Evolutionary conservation across 495 filamentous ascomycete species (phyloP).

Genomic region (Tuber brumale): DNA sequence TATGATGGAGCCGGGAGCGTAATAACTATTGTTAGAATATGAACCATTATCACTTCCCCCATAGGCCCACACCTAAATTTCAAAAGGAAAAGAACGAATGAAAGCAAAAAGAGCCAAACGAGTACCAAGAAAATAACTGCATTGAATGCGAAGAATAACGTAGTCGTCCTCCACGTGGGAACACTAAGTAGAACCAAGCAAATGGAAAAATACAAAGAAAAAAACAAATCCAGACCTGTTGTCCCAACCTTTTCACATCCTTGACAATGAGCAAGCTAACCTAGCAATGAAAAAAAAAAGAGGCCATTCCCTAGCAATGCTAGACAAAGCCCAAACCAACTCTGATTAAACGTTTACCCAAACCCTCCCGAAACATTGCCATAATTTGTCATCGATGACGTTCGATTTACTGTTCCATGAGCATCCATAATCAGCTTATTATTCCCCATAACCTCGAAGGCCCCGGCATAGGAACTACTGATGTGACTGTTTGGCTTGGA

Average conservation of each 20-base stretch:
- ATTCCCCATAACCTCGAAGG: constrained; percentile 40
- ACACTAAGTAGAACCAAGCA: constrained; percentile 6
- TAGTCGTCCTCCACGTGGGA: background rate
- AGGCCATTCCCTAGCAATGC: background rate
- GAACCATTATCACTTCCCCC: background rate
- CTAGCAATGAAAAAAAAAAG: background rate
- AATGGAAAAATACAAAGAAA: constrained; percentile 17
- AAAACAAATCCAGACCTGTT: background rate
- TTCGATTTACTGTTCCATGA: constrained; percentile 35
- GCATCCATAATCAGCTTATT: constrained; percentile 32
- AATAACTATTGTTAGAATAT: background rate
- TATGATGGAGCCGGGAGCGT: background rate
- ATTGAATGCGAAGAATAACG: background rate
- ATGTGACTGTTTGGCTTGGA: background rate
- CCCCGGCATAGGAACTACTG: constrained; percentile 9
- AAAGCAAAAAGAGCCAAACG: background rate
- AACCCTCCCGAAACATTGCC: background rate
- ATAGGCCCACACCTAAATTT: background rate
- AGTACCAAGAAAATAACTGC: background rate
- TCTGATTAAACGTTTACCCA: background rate
- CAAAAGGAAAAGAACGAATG: background rate
- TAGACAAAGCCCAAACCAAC: background rate
- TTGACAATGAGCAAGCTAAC: background rate
- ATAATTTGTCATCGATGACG: constrained; percentile 1
- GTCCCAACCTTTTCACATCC: background rate